A percentile compares a stretch with the other conserved stretches of the same genome.
These are phyloP conservation scores for Litsea cubeba DNA, from an alignment of 164 flowering plant species.

Conservation along the genomic window DNA sequence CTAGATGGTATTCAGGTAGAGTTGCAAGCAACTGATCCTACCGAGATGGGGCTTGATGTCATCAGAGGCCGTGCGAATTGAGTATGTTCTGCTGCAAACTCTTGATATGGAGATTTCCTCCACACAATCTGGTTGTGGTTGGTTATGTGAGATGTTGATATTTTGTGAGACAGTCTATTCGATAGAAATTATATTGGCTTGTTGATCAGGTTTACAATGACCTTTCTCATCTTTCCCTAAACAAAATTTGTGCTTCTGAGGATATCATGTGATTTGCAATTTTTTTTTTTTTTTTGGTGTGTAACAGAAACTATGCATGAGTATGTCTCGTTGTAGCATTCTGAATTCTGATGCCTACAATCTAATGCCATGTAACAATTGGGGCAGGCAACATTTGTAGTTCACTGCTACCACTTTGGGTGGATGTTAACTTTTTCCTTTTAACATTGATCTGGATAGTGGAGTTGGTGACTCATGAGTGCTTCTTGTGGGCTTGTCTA, in stretches of 20 bases:
- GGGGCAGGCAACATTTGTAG: conserved; percentile 25
- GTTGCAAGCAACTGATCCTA: conserved; percentile 47
- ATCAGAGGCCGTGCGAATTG: conserved; percentile 34
- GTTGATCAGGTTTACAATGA: conserved; percentile 26
- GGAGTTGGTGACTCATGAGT: conserved; percentile 7
- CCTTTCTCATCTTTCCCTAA: conserved; percentile 21
- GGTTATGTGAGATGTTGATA: conserved; percentile 36
- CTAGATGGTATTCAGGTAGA: conserved; percentile 46
- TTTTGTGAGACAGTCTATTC: conserved; percentile 39
- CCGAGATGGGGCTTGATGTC: conserved; percentile 45
- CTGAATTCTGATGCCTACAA: conserved; percentile 30
- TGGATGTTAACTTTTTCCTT: conserved; percentile 14
- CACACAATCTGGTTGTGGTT: conserved; percentile 15
- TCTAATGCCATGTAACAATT: conserved; percentile 22
- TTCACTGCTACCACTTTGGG: conserved; percentile 17
- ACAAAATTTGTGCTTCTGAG: conserved; percentile 25
- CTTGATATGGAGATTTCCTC: conserved; percentile 18
- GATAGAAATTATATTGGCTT: conserved; percentile 27
- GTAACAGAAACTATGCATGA: conserved; percentile 22
- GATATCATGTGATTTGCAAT: conserved; percentile 33
- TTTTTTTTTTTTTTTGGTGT: conserved; percentile 8
- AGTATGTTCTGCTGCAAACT: conserved; percentile 7
- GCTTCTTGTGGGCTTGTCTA: conserved; percentile 1
- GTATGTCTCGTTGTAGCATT: conserved; percentile 30
- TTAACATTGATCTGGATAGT: conserved; percentile 7